phyloP scores from a whole-genome alignment of 495 filamentous ascomycete genomes.

The Copromyces sp. region DNA sequence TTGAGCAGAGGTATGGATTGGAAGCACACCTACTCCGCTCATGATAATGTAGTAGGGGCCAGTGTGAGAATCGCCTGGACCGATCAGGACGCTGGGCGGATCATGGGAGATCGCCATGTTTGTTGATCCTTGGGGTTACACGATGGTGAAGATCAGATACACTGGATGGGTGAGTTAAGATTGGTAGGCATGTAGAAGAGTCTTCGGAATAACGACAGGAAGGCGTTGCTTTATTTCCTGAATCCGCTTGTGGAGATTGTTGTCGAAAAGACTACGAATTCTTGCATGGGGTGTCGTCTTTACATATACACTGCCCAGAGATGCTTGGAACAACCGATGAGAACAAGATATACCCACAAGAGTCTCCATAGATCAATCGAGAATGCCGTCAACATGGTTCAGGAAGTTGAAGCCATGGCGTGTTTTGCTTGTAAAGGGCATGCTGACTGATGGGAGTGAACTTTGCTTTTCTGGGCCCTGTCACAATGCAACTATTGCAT shows the following conservation, averaged over 20 bases:
- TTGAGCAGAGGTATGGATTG: not conserved
- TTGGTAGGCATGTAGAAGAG: not conserved
- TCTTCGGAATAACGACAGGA: not conserved
- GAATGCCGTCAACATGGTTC: not conserved
- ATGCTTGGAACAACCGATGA: not conserved
- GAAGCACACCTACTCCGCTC: not conserved
- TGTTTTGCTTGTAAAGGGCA: not conserved
- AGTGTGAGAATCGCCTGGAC: not conserved
- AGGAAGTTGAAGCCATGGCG: not conserved
- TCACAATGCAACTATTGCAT: not conserved
- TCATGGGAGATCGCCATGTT: not conserved
- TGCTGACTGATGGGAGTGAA: not conserved
- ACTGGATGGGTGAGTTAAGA: not conserved
- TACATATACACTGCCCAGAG: not conserved
- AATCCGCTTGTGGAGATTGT: not conserved
- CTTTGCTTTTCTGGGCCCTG: not conserved
- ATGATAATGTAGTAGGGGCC: slow-evolving; percentile 9
- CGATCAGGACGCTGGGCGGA: not conserved
- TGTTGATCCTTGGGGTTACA: not conserved
- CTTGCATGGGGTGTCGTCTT: not conserved
- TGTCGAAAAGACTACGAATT: not conserved
- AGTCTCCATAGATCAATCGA: not conserved
- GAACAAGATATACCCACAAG: not conserved
- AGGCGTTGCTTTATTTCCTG: not conserved
- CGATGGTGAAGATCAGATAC: not conserved